Conservation (phyloP, 208 protist species). For the Trypanosoma brucei region DNA sequence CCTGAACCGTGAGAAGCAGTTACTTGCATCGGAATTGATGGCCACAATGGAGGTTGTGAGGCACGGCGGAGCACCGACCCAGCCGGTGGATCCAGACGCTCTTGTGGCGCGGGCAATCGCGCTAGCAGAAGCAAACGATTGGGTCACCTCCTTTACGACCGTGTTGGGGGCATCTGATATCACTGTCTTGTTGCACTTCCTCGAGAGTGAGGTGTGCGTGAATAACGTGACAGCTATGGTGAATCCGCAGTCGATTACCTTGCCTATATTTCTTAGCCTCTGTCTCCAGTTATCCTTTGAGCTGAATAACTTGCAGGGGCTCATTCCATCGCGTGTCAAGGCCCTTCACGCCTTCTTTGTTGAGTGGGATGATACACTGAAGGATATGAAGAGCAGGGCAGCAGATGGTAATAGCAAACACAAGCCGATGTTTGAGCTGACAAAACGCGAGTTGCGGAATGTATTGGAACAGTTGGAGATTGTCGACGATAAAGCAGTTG, state of each 20-base stretch:
- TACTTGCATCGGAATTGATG: conserved; percentile 44
- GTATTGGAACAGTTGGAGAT: conserved; percentile 45
- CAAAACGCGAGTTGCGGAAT: conserved; percentile 49
- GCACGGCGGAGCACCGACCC: conserved; percentile 19
- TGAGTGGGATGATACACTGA: conserved; percentile 84
- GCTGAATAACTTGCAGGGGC: conserved; percentile 37
- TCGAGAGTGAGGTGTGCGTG: conserved; percentile 66
- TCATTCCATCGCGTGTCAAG: conserved; percentile 67
- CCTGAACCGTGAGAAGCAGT: conserved; percentile 33
- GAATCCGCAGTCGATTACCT: conserved; percentile 47
- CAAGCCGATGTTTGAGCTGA: conserved; percentile 41
- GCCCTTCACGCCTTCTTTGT: conserved; percentile 76
- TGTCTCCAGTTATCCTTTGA: conserved; percentile 82
- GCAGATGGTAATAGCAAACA: conserved; percentile 30
- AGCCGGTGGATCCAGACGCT: conserved; percentile 49
- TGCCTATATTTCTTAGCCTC: conserved; percentile 78
- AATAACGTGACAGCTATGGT: conserved; percentile 57
- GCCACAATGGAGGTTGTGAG: conserved; percentile 38
- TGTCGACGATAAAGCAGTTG: conserved; percentile 46
- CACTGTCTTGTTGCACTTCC: conserved; percentile 69
- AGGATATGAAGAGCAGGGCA: conserved; percentile 52
- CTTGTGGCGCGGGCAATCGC: conserved; percentile 53
- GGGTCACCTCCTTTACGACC: conserved; percentile 61
- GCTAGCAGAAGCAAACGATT: conserved; percentile 59
- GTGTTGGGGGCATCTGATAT: conserved; percentile 72